Conservation (phyloP, 768 basidiomycete genomes). For the Calvatia gigantea region DNA sequence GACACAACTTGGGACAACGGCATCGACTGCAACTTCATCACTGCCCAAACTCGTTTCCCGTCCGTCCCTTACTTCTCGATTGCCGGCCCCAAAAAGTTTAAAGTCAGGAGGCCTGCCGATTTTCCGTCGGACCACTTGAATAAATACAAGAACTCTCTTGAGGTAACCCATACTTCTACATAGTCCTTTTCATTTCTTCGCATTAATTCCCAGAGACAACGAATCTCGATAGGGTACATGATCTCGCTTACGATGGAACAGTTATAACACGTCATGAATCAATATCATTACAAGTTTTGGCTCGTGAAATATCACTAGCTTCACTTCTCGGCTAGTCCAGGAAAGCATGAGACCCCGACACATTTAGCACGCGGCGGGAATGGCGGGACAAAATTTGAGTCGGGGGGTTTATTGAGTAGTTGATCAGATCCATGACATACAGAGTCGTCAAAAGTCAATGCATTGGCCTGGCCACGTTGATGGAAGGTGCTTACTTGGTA, state of each 20-base stretch:
- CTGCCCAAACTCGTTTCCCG: constrained; percentile 26
- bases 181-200: background rate
- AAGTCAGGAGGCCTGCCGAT: constrained; percentile 5
- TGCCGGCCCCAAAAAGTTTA: constrained; percentile 7
- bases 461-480: background rate
- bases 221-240: background rate
- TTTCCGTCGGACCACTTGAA: constrained; percentile 5
- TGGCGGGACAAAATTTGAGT: background rate
- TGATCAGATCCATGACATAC: constrained; percentile 1
- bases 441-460: background rate
- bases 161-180: background rate
- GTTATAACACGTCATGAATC: background rate
- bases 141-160: background rate
- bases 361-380: background rate
- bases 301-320: too few relatives aligned
- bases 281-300: background rate
- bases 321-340: too few relatives aligned
- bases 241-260: background rate
- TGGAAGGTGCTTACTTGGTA: background rate
- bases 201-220: background rate
- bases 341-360: background rate
- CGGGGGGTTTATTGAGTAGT: background rate
- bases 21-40: constrained; percentile 16
- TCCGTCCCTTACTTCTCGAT: constrained; percentile 3
- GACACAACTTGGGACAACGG: constrained; percentile 19